Conservation (phyloP, 495 filamentous ascomycete species). For the Daldinia caldariorum region DNA sequence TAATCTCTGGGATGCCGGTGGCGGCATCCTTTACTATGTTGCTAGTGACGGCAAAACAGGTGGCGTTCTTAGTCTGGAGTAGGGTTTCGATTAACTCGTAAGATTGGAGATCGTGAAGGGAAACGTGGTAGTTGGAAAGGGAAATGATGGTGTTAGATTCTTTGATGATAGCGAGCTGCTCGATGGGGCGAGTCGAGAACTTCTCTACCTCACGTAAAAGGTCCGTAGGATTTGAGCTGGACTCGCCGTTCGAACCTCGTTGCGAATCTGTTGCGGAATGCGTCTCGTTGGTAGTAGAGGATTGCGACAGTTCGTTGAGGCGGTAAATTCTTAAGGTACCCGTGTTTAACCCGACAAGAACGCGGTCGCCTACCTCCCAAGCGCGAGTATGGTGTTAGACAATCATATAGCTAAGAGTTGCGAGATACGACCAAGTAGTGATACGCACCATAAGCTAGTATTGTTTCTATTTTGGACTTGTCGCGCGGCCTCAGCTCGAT, state of each 20-base stretch:
- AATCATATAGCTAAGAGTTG: neutral
- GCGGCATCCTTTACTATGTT: conserved; percentile 90
- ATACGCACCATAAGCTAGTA: conserved; percentile 82
- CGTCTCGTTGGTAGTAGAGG: conserved; percentile 22
- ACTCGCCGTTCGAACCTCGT: conserved; percentile 8
- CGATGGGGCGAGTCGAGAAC: conserved; percentile 87
- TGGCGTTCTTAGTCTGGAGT: conserved; percentile 82
- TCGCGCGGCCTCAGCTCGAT: conserved; percentile 95
- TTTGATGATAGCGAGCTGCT: conserved; percentile 94
- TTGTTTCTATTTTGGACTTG: conserved; percentile 93
- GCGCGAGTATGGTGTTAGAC: conserved; percentile 21
- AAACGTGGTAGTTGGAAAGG: conserved; percentile 85
- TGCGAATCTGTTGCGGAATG: conserved; percentile 28
- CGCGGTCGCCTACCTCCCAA: conserved; percentile 76
- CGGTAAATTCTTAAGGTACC: conserved; percentile 91
- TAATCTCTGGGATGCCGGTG: conserved; percentile 88
- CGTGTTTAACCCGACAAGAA: conserved; percentile 90
- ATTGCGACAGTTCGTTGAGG: conserved; percentile 68
- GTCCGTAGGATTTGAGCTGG: conserved; percentile 72
- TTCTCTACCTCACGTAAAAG: conserved; percentile 90
- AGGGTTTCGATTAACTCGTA: conserved; percentile 81
- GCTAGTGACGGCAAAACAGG: conserved; percentile 88
- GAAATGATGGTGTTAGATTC: conserved; percentile 91
- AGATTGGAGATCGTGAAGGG: conserved; percentile 85
- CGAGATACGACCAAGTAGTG: neutral